A percentile compares a stretch with the other conserved stretches of the same genome.
Conservation (phyloP, 108 stramenopile species). For the Stephanodiscus minutulus region DNA sequence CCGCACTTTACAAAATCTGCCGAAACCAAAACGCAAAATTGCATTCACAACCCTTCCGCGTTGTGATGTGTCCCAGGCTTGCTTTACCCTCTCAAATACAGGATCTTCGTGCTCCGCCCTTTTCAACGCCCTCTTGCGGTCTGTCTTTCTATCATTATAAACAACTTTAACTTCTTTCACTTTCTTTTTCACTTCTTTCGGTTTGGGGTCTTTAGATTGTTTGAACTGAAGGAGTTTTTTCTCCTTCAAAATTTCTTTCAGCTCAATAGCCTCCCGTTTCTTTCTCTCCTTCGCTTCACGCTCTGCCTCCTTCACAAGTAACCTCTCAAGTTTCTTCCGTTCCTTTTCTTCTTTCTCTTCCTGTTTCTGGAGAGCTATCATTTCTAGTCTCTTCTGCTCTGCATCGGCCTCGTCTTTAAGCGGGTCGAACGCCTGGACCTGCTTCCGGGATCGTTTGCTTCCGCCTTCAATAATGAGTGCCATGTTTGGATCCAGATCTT, state of each 20-base stretch:
- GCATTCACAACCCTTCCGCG: constrained; percentile 70
- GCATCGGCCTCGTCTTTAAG: constrained; percentile 68
- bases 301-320: constrained; percentile 53
- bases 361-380: constrained; percentile 52
- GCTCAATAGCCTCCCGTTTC: constrained; percentile 48
- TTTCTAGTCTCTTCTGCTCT: constrained; percentile 70
- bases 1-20: constrained; percentile 77
- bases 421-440: constrained; percentile 80
- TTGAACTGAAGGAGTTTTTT: constrained; percentile 22
- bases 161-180: constrained; percentile 50
- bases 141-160: constrained; percentile 58
- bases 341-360: constrained; percentile 82
- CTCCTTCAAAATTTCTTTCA: constrained; percentile 38
- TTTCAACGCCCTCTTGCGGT: constrained; percentile 59
- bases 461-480: constrained; percentile 79
- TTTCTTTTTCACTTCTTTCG: constrained; percentile 42
- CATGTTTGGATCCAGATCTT: constrained; percentile 62
- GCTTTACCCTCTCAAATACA: constrained; percentile 71
- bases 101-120: constrained; percentile 79
- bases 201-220: constrained; percentile 22
- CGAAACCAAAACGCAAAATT: constrained; percentile 77
- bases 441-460: constrained; percentile 75
- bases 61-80: constrained; percentile 84
- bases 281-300: constrained; percentile 64
- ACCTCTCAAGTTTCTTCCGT: constrained; percentile 59